A percentile compares a stretch with the other conserved stretches of the same genome.
These are phyloP conservation scores for Halteria grandinella DNA, from an alignment of 73 alveolate species.

Conservation along the genomic window DNA sequence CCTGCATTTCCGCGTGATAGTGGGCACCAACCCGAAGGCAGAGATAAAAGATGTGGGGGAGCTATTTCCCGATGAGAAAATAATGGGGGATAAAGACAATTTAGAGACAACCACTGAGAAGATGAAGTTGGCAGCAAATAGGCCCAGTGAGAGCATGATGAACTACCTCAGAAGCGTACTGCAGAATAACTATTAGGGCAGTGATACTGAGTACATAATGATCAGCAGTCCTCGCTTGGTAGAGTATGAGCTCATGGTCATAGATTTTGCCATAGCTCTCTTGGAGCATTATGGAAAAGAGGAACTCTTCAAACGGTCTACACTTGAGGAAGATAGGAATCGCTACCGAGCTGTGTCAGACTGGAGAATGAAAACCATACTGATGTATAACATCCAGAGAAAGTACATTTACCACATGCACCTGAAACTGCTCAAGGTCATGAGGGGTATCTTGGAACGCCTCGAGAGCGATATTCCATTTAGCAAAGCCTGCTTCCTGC, in stretches of 20 bases:
- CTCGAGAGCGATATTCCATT: neutral
- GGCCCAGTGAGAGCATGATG: slow-evolving; percentile 29
- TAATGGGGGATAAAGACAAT: slow-evolving; percentile 44
- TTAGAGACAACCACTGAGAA: slow-evolving; percentile 43
- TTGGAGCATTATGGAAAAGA: slow-evolving; percentile 17
- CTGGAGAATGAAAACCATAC: neutral
- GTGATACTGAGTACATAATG: slow-evolving; percentile 18
- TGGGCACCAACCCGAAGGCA: slow-evolving; percentile 41
- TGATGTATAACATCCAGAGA: slow-evolving; percentile 27
- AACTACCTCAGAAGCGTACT: slow-evolving; percentile 40
- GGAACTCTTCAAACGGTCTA: neutral
- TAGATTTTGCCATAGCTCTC: slow-evolving; percentile 43
- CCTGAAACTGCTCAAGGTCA: slow-evolving; percentile 6
- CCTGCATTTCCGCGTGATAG: slow-evolving; percentile 30
- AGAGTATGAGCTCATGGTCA: slow-evolving; percentile 43
- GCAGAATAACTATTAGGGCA: slow-evolving; percentile 16
- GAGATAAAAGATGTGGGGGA: neutral
- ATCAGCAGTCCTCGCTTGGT: slow-evolving; percentile 43
- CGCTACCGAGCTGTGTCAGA: neutral
- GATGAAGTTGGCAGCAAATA: slow-evolving; percentile 17
- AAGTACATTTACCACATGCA: slow-evolving; percentile 19
- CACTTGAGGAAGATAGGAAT: slow-evolving; percentile 14
- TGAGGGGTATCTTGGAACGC: slow-evolving; percentile 24
- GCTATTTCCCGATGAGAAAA: slow-evolving; percentile 17
- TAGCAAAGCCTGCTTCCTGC: slow-evolving; percentile 10